A percentile compares a stretch with the other conserved stretches of the same genome.
phyloP scores from a whole-genome alignment of 1,284 basidiomycete genomes.

The Apiotrichum gracile region DNA sequence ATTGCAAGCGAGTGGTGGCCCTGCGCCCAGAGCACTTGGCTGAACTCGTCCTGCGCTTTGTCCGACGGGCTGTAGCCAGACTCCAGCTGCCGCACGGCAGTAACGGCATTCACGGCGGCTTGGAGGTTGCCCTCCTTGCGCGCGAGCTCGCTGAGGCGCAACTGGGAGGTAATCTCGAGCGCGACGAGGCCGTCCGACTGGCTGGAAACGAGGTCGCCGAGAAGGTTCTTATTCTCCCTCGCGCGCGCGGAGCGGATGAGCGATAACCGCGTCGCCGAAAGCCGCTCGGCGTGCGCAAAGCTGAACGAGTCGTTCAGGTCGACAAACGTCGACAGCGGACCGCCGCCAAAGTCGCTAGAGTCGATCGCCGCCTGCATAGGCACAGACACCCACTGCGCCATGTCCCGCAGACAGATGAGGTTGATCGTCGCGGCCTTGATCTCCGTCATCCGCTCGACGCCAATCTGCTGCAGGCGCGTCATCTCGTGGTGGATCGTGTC shows the following conservation, averaged over 20 bases:
- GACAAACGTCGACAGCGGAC: slow-evolving; percentile 50
- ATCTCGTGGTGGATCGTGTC: slow-evolving; percentile 58
- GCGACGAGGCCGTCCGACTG: slow-evolving; percentile 55
- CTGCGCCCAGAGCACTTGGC: slow-evolving; percentile 82
- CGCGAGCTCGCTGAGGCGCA: slow-evolving; percentile 69
- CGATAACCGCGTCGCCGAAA: slow-evolving; percentile 75
- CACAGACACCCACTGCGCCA: slow-evolving; percentile 45
- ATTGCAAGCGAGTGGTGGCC: slow-evolving; percentile 79
- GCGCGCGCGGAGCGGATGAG: slow-evolving; percentile 67
- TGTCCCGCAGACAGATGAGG: slow-evolving; percentile 71
- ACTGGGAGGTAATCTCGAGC: slow-evolving; percentile 64
- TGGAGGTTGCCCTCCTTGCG: slow-evolving; percentile 66
- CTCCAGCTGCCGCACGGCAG: slow-evolving; percentile 65
- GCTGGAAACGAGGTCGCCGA: slow-evolving; percentile 62
- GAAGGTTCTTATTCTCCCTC: slow-evolving; percentile 51
- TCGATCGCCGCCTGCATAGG: slow-evolving; percentile 22
- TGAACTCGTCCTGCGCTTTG: slow-evolving; percentile 58
- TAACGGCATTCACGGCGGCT: slow-evolving; percentile 77
- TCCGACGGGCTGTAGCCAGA: slow-evolving; percentile 48
- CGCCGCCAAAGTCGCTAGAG: slow-evolving; percentile 42
- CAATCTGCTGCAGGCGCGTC: slow-evolving; percentile 58
- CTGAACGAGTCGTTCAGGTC: slow-evolving; percentile 60
- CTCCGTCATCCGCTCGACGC: slow-evolving; percentile 68
- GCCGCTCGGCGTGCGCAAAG: slow-evolving; percentile 67
- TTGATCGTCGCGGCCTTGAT: slow-evolving; percentile 62